Base-by-base conservation (phyloP, 192 early-diverging fungal species). In the Coemansia nantahalensis region DNA sequence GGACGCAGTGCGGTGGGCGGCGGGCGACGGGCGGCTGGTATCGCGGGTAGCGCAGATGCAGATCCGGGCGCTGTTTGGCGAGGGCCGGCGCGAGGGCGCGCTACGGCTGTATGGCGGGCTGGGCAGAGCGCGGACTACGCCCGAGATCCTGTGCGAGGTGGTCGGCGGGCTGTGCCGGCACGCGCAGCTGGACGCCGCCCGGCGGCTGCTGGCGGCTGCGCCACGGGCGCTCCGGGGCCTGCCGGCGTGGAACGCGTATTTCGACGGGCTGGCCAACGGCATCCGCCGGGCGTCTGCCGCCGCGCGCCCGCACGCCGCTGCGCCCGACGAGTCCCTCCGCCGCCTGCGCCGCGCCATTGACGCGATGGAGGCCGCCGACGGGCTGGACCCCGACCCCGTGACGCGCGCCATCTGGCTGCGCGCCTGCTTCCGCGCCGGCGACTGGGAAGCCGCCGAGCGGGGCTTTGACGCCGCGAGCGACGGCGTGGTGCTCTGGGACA, bases 331-430 rank as follows among this genome's bases (percentile, higher is more conserved):
- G 11, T 28, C 33, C 11, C 26, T 63, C 28, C 51, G 42, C 17
- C 21, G 31, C 13, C 33, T 75, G 21, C 26, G 23, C 10, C 36
- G 17, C 1, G 46, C 38, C 0, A 62, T 75, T 4, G 18, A 7
- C 1, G 18, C 47, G 28, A 75, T 75, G 71, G 48, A 54, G n/a
- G 31, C 35, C 3, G 32, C n/a, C 7, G 46, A 59, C 18, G 42
- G 35, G 8, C 47, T 54, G 6, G 28, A 21, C 18, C 54, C 71
- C 14, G 71, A 75, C 26, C 21, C 36, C 13, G 59, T 40, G 14
- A 75, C 71, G 3, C 35, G 51, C 15, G 38, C 59, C 0, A 75
- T 75, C 9, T 67, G 71, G 71, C 42, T 75, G 43, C 71, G 71
- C 4, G 71, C 71, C 2, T 63, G 59, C n/a, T 67, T 75, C 46